Percentiles rank a stretch among this genome's conserved stretches.
phyloP scores from a whole-genome alignment of 345 rosid genomes.

The Crucihimalaya himalaica region DNA sequence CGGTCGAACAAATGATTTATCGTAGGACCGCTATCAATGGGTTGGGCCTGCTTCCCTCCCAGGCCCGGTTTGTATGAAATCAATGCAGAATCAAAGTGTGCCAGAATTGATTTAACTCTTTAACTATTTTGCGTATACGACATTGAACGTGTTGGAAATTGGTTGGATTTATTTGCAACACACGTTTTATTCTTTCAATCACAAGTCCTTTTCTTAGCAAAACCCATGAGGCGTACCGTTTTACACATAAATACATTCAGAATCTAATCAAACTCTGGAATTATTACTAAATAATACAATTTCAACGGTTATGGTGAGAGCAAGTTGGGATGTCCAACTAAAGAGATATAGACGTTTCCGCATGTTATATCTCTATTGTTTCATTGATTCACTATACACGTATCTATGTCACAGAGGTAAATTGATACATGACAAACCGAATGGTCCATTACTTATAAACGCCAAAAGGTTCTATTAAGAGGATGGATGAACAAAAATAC shows the following conservation, averaged over 20 bases:
- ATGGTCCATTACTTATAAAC: not conserved
- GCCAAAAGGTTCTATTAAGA: not conserved
- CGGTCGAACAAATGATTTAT: too few species aligned
- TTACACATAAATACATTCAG: not conserved
- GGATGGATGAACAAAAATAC: not conserved
- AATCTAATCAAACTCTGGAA: not conserved
- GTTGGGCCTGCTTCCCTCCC: not conserved
- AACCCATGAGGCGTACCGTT: not conserved
- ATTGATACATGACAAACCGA: not conserved
- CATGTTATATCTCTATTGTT: too few species aligned
- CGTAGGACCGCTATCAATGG: too few species aligned
- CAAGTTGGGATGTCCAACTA: too few species aligned
- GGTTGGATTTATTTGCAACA: not conserved
- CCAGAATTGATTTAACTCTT: not conserved
- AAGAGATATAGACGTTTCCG: too few species aligned
- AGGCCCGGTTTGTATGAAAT: not conserved
- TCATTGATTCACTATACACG: too few species aligned
- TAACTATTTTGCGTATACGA: not conserved
- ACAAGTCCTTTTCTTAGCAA: not conserved
- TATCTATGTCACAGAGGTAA: not conserved
- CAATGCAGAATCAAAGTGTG: too few species aligned
- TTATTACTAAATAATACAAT: not conserved
- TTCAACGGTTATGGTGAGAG: too few species aligned
- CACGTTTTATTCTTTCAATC: not conserved
- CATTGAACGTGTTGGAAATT: not conserved